Evolutionary conservation across 78 protist species (phyloP), one percentile per base, ranked within the genome.

Genomic region (Bigelowiella natans): DNA sequence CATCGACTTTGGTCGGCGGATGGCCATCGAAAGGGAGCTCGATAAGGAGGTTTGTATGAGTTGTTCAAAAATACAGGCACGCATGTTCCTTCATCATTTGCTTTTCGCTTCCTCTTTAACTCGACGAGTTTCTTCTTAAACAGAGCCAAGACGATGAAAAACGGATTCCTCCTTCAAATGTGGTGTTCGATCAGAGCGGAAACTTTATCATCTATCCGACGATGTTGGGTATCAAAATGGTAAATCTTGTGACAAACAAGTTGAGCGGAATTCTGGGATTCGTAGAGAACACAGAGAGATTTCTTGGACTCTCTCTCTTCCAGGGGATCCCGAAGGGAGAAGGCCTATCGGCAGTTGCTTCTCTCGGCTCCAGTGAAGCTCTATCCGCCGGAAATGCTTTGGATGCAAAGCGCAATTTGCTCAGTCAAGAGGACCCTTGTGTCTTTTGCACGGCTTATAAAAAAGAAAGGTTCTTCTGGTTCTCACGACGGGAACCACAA

Each of bases 1-100:
- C 51, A 94, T 95, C 34, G 98, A 97, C 85, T 97, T 96, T 38
- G 98, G 97, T 11, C 87, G 95, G 31, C 92, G 98, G 37, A 39
- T 96, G 88, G 97, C 98, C 0, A 90, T 93, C n/a, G 97, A 95
- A 83, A 82, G 88, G 36, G 96, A 94, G 36, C 73, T 51, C 73
- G 73, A 51, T 51, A 51, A 51, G 73, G 73, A 51, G 73, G 73
- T 51, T n/a, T n/a, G n/a, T n/a, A n/a, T n/a, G n/a, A n/a, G n/a
- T n/a, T n/a, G n/a, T n/a, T n/a, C n/a, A n/a, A n/a, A n/a, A n/a
- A n/a, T n/a, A n/a, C n/a, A n/a, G n/a, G n/a, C n/a, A n/a, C n/a
- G n/a, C n/a, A n/a, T n/a, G n/a, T n/a, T n/a, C n/a, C n/a, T n/a
- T n/a, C n/a, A n/a, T n/a, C n/a, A n/a, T n/a, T n/a, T n/a, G n/a